A percentile compares a stretch with the other conserved stretches of the same genome.
phyloP scores from a whole-genome alignment of 2,329 filamentous ascomycete genomes.

The Alternaria arbusti region DNA sequence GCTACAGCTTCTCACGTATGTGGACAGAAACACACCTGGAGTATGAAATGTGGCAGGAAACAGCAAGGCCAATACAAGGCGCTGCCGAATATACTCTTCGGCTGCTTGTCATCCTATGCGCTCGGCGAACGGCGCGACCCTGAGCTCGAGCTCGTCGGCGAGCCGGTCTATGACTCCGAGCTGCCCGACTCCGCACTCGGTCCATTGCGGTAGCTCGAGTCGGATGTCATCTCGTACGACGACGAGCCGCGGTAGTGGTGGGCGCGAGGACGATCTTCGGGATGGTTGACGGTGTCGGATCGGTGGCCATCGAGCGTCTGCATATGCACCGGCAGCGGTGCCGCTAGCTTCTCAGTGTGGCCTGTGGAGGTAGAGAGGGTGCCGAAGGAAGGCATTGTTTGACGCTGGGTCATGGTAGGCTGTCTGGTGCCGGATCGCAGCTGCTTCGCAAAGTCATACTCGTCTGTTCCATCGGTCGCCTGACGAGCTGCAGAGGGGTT shows the following conservation, averaged over 20 bases:
- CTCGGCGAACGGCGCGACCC: conserved; percentile 10
- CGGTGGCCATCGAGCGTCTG: conserved; percentile 37
- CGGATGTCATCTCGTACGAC: conserved; percentile 26
- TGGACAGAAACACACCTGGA: conserved; percentile 45
- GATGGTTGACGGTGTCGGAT: conserved; percentile 29
- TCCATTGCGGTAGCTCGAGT: conserved; percentile 33
- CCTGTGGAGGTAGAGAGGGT: conserved; percentile 2
- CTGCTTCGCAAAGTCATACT: conserved; percentile 27
- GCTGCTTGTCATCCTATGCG: conserved; percentile 36
- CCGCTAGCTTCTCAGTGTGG: conserved; percentile 14
- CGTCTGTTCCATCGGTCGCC: conserved; percentile 37
- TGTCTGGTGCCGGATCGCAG: conserved; percentile 15
- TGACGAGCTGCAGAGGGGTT: conserved; percentile 24
- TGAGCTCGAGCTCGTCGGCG: conserved; percentile 24
- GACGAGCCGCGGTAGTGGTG: conserved; percentile 26
- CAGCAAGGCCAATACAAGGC: conserved; percentile 40
- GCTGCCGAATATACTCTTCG: conserved; percentile 31
- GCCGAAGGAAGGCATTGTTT: not conserved
- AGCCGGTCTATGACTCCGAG: conserved; percentile 33
- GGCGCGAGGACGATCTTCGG: conserved; percentile 29
- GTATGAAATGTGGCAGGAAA: conserved; percentile 43
- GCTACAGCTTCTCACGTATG: conserved; percentile 3
- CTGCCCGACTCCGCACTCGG: conserved; percentile 36
- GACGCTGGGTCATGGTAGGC: conserved; percentile 3
- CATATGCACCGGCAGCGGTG: conserved; percentile 25